Evolutionary conservation across 2,329 filamentous ascomycete genomes (phyloP).

Genomic region (Fusarium protoensiforme): DNA sequence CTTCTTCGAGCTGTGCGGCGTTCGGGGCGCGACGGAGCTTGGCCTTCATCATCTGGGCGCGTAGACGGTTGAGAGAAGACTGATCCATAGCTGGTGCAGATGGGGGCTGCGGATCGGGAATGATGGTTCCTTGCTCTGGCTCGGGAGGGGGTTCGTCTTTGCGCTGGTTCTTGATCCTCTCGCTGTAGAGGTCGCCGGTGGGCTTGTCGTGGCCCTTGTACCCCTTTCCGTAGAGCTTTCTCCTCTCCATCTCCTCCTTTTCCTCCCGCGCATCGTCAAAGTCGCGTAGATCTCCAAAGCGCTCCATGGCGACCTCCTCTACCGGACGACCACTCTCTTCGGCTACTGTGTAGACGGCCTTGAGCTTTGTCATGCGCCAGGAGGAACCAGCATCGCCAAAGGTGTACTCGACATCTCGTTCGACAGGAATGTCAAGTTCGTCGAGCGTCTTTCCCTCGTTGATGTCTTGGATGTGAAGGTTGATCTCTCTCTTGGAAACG

Average conservation of each 20-base stretch:
- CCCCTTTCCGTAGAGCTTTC: slow-evolving; percentile 83
- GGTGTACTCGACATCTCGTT: slow-evolving; percentile 74
- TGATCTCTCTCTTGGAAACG: slow-evolving; percentile 85
- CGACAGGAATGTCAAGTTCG: slow-evolving; percentile 56
- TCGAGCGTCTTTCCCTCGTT: slow-evolving; percentile 60
- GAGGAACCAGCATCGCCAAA: slow-evolving; percentile 91
- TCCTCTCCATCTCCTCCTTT: slow-evolving; percentile 86
- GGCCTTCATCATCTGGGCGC: slow-evolving; percentile 95
- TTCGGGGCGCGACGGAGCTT: slow-evolving; percentile 84
- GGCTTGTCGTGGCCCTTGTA: slow-evolving; percentile 90
- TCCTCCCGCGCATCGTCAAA: slow-evolving; percentile 97
- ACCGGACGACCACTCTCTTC: slow-evolving; percentile 77
- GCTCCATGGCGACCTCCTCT: slow-evolving; percentile 85
- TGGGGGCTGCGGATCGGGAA: slow-evolving; percentile 60
- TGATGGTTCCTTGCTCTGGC: slow-evolving; percentile 65
- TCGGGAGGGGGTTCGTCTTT: slow-evolving; percentile 45
- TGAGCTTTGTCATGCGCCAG: slow-evolving; percentile 97
- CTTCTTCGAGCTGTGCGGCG: slow-evolving; percentile 79
- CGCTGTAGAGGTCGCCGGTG: slow-evolving; percentile 84
- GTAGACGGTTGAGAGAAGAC: slow-evolving; percentile 86
- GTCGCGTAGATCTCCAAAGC: slow-evolving; percentile 82
- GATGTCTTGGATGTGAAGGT: slow-evolving; percentile 70
- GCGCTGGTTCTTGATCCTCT: slow-evolving; percentile 73
- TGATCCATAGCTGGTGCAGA: slow-evolving; percentile 68
- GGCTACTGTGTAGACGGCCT: slow-evolving; percentile 82